Conservation (phyloP, 305 asterid genomes). For the Solanum chacoense region DNA sequence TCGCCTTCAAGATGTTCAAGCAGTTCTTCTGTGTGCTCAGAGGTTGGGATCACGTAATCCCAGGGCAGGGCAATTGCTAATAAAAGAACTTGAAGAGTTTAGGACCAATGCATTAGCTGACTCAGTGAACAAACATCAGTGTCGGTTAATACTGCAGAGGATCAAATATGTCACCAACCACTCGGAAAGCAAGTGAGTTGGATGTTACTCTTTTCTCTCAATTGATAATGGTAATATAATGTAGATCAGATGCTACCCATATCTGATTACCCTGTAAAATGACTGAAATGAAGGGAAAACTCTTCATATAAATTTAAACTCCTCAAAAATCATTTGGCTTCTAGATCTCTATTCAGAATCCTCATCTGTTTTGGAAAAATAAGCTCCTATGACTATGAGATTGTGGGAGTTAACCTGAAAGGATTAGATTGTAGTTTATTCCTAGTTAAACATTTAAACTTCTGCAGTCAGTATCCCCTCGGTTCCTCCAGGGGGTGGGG, state of each 20-base stretch:
- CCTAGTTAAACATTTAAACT: not conserved
- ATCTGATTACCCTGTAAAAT: not conserved
- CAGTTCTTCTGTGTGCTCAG: conserved; percentile 80
- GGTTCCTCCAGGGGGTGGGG: not conserved
- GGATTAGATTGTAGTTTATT: not conserved
- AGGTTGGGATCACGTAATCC: conserved; percentile 83
- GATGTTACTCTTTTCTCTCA: not conserved
- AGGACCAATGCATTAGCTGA: conserved; percentile 69
- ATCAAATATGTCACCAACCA: conserved; percentile 69
- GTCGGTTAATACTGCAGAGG: conserved; percentile 76
- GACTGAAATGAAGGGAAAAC: not conserved
- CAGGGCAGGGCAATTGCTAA: conserved; percentile 85
- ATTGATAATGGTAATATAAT: not conserved
- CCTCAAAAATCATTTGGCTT: not conserved
- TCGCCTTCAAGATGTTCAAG: conserved; percentile 92
- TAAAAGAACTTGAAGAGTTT: conserved; percentile 89
- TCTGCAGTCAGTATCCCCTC: not conserved
- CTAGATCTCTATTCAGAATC: not conserved
- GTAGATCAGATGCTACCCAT: not conserved
- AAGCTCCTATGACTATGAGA: not conserved
- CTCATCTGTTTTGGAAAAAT: not conserved
- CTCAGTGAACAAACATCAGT: conserved; percentile 88
- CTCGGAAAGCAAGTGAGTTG: conserved; percentile 65
- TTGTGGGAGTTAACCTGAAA: not conserved
- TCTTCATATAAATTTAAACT: not conserved